Evolutionary conservation across 2,329 filamentous ascomycete species (phyloP).

Genomic region (Talaromyces sp.): DNA sequence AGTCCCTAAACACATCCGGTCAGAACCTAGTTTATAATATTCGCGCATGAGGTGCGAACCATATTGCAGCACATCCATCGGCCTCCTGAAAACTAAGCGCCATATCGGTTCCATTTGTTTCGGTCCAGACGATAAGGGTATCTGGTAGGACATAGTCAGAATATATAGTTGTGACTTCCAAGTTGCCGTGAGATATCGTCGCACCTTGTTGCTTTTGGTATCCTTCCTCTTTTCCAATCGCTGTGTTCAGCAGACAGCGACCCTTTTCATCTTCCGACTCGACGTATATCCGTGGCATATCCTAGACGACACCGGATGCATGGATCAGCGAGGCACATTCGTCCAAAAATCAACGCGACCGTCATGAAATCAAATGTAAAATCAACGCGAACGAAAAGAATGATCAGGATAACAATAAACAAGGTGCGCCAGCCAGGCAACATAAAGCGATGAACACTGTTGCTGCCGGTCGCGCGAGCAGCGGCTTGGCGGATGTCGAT

Average conservation of each 20-base stretch:
- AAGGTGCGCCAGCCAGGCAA: slow-evolving; percentile 14
- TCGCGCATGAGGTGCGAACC: slow-evolving; percentile 50
- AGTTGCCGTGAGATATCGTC: background rate
- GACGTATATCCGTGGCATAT: slow-evolving; percentile 83
- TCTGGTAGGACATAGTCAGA: slow-evolving; percentile 51
- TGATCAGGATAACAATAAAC: background rate
- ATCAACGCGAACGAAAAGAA: background rate
- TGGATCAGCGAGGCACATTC: slow-evolving; percentile 10
- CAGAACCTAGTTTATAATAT: background rate
- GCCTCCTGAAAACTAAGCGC: slow-evolving; percentile 96
- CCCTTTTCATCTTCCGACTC: slow-evolving; percentile 89
- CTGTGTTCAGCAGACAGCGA: slow-evolving; percentile 78
- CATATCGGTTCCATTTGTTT: slow-evolving; percentile 88
- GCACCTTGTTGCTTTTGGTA: slow-evolving; percentile 96
- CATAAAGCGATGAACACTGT: background rate
- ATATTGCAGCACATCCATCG: slow-evolving; percentile 87
- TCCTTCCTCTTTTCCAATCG: slow-evolving; percentile 86
- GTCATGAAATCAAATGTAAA: background rate
- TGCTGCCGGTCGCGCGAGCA: slow-evolving; percentile 11
- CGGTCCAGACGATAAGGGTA: slow-evolving; percentile 97
- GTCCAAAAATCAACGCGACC: background rate
- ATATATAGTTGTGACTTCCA: slow-evolving; percentile 18
- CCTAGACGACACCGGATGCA: slow-evolving; percentile 42
- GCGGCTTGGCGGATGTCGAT: background rate
- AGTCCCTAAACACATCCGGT: slow-evolving; percentile 60